Base-by-base conservation (phyloP, 345 rosid genomes). In the Kandelia obovata region DNA sequence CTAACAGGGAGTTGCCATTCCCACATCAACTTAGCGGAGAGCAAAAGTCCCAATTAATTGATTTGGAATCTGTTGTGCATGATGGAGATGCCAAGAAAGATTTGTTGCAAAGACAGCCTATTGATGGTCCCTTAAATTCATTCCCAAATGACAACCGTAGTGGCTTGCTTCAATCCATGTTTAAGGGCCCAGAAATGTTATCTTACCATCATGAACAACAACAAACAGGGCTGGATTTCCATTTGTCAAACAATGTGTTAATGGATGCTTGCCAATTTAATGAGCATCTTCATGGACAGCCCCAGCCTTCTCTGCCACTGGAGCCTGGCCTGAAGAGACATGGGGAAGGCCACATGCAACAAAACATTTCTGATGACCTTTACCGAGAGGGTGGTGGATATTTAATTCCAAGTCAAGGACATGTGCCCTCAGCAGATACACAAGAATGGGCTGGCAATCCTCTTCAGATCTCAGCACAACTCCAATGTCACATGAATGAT, bases 91-190 rank as follows among this genome's bases (percentile, higher is more conserved):
- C 46, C 30, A 69, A 83, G 62, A 80, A 83, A 69, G 76, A 72
- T 83, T 75, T 85, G 78, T 77, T 85, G 67, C 91, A 73, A 51
- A 70, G 72, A 61, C 92, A 87, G 68, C 60, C 83, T 62, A 72
- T 77, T 65, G 86, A 75, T 73, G 81, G 79, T 70, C 65, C 91
- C 70, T 84, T 84, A 71, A 76, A 74, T 65, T 75, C 92, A 37
- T 90, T 79, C 81, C 83, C 85, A 63, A 82, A 77, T 78, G 87
- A 77, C 64, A 88, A 83, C 70, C 84, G 80, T 51, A 92, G 80
- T 79, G 97, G 92, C 73, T 79, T 92, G 53, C 97, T 95, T 68
- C 99, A 89, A 53, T 92, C 97, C 53, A 62, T 95, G 56, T 88
- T 90, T 71, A 88, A 82, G 74, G 84, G 84, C 67, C 95, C 84